Evolutionary conservation across 805 yeast species (phyloP), one percentile per base, ranked within the genome.

Genomic region (Metschnikowia hibisci): DNA sequence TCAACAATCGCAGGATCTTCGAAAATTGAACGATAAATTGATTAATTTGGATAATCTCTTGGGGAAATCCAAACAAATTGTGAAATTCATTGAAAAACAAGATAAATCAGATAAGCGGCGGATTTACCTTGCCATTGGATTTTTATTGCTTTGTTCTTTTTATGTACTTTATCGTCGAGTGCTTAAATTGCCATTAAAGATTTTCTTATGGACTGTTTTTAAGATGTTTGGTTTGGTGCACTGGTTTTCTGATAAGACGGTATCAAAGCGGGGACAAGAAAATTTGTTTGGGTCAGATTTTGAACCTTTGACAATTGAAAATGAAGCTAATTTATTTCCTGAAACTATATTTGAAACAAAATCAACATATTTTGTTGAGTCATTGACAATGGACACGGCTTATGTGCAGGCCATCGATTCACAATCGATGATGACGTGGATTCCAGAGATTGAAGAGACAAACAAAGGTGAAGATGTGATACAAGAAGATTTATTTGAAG

Each of bases 81-180:
- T 78, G 32, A 67, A 65, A 48, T 67, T 73, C 38, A 77, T 78
- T 32, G 80, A 77, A 47, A 74, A 72, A 50, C 74, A 78, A 41
- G 79, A 78, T 50, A 63, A 67, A 41, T 59, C 64, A 4, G 82
- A 78, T 48, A 67, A 76, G 44, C 55, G 67, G 39, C 64, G 77
- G 33, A 77, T 77, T 20, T 77, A 76, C 54, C 46, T 71, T 42
- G 67, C 79, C 22, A 45, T 76, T 4, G 74, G 71, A 13, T 72
- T 77, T 45, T 70, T 77, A 42, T 44, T 66, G 18, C 43, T 67
- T 1, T 75, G 76, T 31, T 69, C 78, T 45, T 54, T 61, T 6
- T 76, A 78, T 77, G 73, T 77, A 7, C 40, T 76, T 1, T 77
- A 78, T 74, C 61, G 72, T 44, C 61, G 82, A 50, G 60, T 77